Evolutionary conservation across 2,329 filamentous ascomycete species (phyloP).

Genomic region (Nakataea oryzae): DNA sequence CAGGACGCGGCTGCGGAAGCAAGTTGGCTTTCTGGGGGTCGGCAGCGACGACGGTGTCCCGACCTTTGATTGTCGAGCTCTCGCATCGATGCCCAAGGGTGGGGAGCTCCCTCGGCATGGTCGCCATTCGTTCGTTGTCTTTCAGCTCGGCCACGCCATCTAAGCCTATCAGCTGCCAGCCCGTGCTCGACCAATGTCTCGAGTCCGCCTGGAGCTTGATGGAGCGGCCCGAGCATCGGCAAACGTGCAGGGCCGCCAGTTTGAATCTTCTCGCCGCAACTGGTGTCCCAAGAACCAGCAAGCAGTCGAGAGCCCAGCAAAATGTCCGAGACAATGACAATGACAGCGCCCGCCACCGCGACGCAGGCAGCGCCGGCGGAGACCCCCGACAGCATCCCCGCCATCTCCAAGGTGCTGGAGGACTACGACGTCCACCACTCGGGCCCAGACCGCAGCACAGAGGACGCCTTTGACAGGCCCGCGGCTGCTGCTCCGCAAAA

Average conservation of each 20-base stretch:
- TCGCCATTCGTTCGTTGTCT: too few relatives aligned
- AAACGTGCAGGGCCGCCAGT: neutral
- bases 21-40: too few relatives aligned
- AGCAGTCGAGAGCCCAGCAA: too few relatives aligned
- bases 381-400: neutral
- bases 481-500: slow-evolving; percentile 8
- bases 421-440: slow-evolving; percentile 3
- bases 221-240: neutral
- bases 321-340: slow-evolving; percentile 1
- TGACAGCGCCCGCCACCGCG: neutral
- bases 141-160: too few relatives aligned
- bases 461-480: slow-evolving; percentile 12
- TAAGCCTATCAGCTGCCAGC: neutral
- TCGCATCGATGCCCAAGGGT: too few relatives aligned
- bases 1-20: too few relatives aligned
- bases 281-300: neutral
- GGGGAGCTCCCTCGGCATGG: too few relatives aligned
- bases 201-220: neutral
- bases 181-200: neutral
- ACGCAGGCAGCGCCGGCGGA: neutral
- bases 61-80: too few relatives aligned
- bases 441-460: slow-evolving; percentile 9
- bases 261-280: neutral
- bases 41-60: too few relatives aligned
- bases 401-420: neutral